Base-by-base conservation (phyloP, 192 early-diverging fungal genomes). In the Coemansia umbellata region DNA sequence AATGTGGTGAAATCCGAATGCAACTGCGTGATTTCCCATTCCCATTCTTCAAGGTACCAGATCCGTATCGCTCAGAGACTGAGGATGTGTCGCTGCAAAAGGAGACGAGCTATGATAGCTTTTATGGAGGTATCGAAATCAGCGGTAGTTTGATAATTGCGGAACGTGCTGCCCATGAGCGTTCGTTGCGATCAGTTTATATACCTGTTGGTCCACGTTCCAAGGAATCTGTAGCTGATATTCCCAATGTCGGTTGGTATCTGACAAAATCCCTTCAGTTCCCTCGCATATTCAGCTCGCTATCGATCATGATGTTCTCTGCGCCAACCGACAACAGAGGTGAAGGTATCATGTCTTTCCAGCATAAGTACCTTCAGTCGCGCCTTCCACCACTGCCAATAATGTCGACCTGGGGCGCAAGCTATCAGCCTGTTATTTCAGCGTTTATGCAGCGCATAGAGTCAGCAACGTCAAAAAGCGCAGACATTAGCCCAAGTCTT, bases 391-490 rank as follows among this genome's bases (percentile, higher is more conserved):
- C 62, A 11, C 47, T 69, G 27, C 73, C 66, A 0, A 76, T 76
- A 32, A 69, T 76, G 66, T 76, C 73, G 26, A 51, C 66, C n/a
- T 78, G 74, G 74, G 74, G 74, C 17, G 64, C 69, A 1, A 63
- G 74, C 43, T 69, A 73, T 36, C 79, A 80, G 50, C 74, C 79
- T 0, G 69, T 67, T 9, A 67, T 80, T 19, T 73, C 74, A 1
- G 67, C 79, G n/a, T 52, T 78, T 22, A 71, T 76, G 58, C 79
- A 80, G 55, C 66, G 79, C 10, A 33, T 80, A 15, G 79, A 80
- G 32, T 55, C 69, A 3, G 53, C 56, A 1, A 77, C 74, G 4
- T 68, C 66, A 14, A 67, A 77, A 44, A 78, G 66, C 27, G 66
- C 71, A 31, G 79, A 80, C 15, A 57, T 66, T 35, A 77, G 74